phyloP scores from a whole-genome alignment of 805 yeast genomes.

The Pichia scutulata region DNA sequence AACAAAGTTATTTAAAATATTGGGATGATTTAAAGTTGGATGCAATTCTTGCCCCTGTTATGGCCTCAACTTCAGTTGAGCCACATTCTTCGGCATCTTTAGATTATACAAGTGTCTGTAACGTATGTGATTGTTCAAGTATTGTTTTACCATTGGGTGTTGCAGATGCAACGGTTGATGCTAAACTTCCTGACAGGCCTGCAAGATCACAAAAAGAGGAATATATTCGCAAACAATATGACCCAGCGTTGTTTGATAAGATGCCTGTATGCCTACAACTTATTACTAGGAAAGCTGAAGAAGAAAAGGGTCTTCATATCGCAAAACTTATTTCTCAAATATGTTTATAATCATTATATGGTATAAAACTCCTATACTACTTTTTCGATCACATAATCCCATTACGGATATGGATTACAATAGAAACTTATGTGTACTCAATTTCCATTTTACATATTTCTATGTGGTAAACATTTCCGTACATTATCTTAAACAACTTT shows the following conservation, averaged over 20 bases:
- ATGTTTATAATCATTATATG: background rate
- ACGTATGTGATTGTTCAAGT: conserved; percentile 41
- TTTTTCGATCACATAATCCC: too few relatives aligned
- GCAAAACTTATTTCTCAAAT: conserved; percentile 6
- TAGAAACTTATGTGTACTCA: too few relatives aligned
- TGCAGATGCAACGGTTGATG: conserved; percentile 39
- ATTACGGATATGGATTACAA: too few relatives aligned
- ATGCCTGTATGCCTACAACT: conserved; percentile 62
- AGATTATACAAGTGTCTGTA: conserved; percentile 46
- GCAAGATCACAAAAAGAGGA: conserved; percentile 37
- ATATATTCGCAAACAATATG: conserved; percentile 36
- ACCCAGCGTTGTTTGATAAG: conserved; percentile 44
- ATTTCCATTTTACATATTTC: too few relatives aligned
- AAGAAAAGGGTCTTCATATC: conserved; percentile 41
- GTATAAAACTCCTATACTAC: too few relatives aligned
- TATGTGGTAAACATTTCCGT: too few relatives aligned
- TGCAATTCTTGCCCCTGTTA: conserved; percentile 39
- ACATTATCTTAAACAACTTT: too few relatives aligned
- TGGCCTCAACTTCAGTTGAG: conserved; percentile 28
- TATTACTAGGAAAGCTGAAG: conserved; percentile 51
- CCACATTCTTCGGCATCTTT: conserved; percentile 19
- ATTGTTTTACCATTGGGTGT: conserved; percentile 52
- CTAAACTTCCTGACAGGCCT: conserved; percentile 17
- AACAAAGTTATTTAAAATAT: conserved; percentile 29
- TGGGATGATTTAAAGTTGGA: conserved; percentile 32